Evolutionary conservation across 768 basidiomycete genomes (phyloP).

Genomic region (Xanthoconium purpureum): DNA sequence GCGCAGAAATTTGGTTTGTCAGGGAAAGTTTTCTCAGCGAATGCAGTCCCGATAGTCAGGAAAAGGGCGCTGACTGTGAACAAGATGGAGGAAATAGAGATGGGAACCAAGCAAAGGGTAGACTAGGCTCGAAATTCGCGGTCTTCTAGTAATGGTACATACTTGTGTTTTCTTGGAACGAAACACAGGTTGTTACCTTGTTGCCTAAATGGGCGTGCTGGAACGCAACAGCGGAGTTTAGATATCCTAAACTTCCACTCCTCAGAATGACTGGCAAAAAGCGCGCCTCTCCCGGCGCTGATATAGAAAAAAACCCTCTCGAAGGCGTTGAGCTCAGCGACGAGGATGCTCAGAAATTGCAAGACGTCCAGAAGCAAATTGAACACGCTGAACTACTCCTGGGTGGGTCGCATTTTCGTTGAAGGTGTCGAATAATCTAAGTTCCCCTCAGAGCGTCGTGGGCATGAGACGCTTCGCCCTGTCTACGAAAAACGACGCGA

Average conservation of each 20-base stretch:
- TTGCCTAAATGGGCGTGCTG: constrained; percentile 9
- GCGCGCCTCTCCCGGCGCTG: constrained; percentile 77
- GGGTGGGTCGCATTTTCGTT: constrained; percentile 45
- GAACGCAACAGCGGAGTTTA: constrained; percentile 30
- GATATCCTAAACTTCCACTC: constrained; percentile 24
- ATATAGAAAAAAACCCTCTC: constrained; percentile 68
- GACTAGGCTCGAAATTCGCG: constrained; percentile 41
- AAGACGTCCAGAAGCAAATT: constrained; percentile 63
- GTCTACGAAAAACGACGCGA: constrained; percentile 71
- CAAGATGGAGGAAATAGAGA: constrained; percentile 70
- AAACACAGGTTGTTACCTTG: not conserved
- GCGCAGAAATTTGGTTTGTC: constrained; percentile 33
- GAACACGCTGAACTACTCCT: constrained; percentile 68
- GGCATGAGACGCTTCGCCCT: constrained; percentile 53
- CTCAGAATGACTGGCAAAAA: constrained; percentile 49
- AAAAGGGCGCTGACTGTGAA: constrained; percentile 33
- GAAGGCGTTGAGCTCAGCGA: constrained; percentile 65
- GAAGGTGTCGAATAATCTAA: not conserved
- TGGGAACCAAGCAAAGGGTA: constrained; percentile 77
- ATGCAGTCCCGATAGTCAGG: constrained; percentile 37
- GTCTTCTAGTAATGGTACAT: not conserved
- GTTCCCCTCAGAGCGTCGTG: constrained; percentile 54
- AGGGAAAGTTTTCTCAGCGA: constrained; percentile 37
- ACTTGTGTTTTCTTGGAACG: not conserved
- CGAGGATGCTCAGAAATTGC: constrained; percentile 68